These are phyloP conservation scores for Leccinum sublutescens DNA, from an alignment of 768 basidiomycete genomes.

Conservation along the genomic window DNA sequence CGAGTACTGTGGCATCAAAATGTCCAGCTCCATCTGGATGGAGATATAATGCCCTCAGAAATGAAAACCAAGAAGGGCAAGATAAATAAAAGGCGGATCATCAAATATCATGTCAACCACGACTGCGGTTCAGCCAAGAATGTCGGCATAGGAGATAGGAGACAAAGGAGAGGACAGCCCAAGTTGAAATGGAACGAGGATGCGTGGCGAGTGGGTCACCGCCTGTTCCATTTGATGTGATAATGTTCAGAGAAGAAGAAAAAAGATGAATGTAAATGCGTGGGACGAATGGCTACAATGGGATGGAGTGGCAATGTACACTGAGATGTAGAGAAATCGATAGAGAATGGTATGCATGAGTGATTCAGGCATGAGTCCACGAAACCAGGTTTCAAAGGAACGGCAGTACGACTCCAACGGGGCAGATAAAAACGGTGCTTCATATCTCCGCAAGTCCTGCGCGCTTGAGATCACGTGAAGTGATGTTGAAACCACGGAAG, in stretches of 20 bases:
- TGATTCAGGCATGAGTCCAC: constrained; percentile 5
- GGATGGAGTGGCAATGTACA: constrained; percentile 32
- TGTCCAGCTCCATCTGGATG: constrained; percentile 23
- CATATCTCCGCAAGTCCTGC: constrained; percentile 28
- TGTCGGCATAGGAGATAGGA: not conserved
- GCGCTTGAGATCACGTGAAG: constrained; percentile 40
- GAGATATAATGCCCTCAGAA: constrained; percentile 8
- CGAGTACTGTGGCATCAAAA: constrained; percentile 8
- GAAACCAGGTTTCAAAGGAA: not conserved
- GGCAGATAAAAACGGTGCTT: not conserved
- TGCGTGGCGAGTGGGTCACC: constrained; percentile 1
- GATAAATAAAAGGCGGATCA: constrained; percentile 6
- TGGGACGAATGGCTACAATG: constrained; percentile 32
- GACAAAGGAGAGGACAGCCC: constrained; percentile 18
- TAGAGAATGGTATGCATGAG: constrained; percentile 22
- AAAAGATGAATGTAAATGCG: constrained; percentile 22
- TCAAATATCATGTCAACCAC: constrained; percentile 2
- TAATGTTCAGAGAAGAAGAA: not conserved
- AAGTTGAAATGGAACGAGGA: constrained; percentile 5
- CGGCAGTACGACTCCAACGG: not conserved
- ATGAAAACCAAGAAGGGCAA: constrained; percentile 2
- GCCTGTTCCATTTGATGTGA: constrained; percentile 1
- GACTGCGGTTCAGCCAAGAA: constrained; percentile 1
- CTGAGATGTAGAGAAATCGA: constrained; percentile 17
- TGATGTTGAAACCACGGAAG: constrained; percentile 58